Evolutionary conservation across 768 basidiomycete species (phyloP).

Genomic region (Tricholoma saponaceum): DNA sequence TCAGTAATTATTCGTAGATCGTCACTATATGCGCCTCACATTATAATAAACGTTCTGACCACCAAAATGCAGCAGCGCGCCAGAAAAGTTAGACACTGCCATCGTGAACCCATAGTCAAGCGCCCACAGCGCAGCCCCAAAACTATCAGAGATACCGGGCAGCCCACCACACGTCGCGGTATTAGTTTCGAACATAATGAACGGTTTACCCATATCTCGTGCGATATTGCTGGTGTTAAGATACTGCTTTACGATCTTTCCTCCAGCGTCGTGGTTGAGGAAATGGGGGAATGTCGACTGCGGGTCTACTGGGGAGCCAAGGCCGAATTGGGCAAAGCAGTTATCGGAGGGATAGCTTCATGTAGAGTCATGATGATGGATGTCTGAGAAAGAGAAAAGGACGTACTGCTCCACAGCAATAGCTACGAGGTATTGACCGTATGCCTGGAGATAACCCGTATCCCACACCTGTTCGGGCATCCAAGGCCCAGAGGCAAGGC

Average conservation of each 20-base stretch:
- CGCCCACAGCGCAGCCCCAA: slow-evolving; percentile 62
- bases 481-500: slow-evolving; percentile 48
- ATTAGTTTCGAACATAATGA: slow-evolving; percentile 72
- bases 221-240: slow-evolving; percentile 44
- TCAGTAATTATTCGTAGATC: slow-evolving; percentile 16
- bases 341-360: slow-evolving; percentile 59
- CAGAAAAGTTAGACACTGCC: slow-evolving; percentile 51
- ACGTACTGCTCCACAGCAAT: slow-evolving; percentile 58
- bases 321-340: slow-evolving; percentile 48
- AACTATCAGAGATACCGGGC: slow-evolving; percentile 56
- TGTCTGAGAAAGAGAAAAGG: slow-evolving; percentile 9
- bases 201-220: slow-evolving; percentile 34
- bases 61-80: slow-evolving; percentile 51
- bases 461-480: slow-evolving; percentile 48
- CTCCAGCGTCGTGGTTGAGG: slow-evolving; percentile 57
- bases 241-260: slow-evolving; percentile 47
- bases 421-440: slow-evolving; percentile 32
- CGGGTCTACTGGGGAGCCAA: slow-evolving; percentile 36
- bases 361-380: slow-evolving; percentile 22
- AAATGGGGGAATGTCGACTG: slow-evolving; percentile 53
- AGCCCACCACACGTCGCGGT: slow-evolving; percentile 70
- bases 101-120: slow-evolving; percentile 58
- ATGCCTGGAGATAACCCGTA: slow-evolving; percentile 47
- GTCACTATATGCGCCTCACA: slow-evolving; percentile 30
- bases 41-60: slow-evolving; percentile 66